Percentiles rank a stretch among this genome's conserved stretches.
These are phyloP conservation scores for Lasiodiplodia sp. DNA, from an alignment of 2,329 filamentous ascomycete species.

Conservation along the genomic window DNA sequence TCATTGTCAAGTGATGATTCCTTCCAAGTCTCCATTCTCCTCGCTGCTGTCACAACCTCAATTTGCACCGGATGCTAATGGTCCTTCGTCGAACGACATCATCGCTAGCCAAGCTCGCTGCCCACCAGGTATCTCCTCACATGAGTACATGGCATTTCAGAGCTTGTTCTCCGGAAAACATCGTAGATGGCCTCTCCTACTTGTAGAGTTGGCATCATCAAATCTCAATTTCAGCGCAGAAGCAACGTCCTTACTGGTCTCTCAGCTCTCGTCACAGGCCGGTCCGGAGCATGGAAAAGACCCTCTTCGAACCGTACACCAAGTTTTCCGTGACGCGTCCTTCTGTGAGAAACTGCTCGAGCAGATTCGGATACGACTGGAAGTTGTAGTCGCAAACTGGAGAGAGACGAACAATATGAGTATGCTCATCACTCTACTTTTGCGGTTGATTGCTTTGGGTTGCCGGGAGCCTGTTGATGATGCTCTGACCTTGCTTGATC, in stretches of 20 bases:
- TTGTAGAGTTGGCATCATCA: constrained; percentile 60
- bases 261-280: constrained; percentile 61
- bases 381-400: constrained; percentile 62
- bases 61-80: constrained; percentile 41
- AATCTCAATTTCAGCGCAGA: constrained; percentile 67
- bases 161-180: constrained; percentile 54
- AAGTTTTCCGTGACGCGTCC: constrained; percentile 54
- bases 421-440: constrained; percentile 59
- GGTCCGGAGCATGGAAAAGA: constrained; percentile 54
- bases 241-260: constrained; percentile 58
- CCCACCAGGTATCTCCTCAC: constrained; percentile 54
- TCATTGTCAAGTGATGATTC: constrained; percentile 52
- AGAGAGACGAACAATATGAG: constrained; percentile 67
- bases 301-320: constrained; percentile 57
- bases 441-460: constrained; percentile 50
- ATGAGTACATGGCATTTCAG: constrained; percentile 64
- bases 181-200: constrained; percentile 57
- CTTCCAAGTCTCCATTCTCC: constrained; percentile 47
- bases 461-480: constrained; percentile 31
- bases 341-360: constrained; percentile 61
- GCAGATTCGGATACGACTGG: constrained; percentile 57
- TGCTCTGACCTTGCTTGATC: constrained; percentile 47
- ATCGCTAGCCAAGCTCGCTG: constrained; percentile 60
- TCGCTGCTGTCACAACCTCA: constrained; percentile 36
- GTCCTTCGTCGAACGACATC: constrained; percentile 62